A percentile compares a stretch with the other conserved stretches of the same genome.
These are phyloP conservation scores for Citrus australasica DNA, from an alignment of 345 rosid species.

Conservation along the genomic window DNA sequence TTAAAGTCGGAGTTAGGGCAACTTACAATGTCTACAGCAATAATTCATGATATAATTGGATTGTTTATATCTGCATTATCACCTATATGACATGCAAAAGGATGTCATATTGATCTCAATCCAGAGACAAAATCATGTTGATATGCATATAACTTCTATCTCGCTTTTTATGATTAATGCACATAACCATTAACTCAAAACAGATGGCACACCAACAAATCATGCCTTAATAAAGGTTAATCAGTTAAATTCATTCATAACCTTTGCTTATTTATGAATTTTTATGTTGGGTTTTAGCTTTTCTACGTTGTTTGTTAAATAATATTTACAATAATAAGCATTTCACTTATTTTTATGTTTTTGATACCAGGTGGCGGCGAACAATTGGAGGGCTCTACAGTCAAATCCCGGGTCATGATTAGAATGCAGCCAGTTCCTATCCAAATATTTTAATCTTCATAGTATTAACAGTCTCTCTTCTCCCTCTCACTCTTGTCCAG, in stretches of 20 bases:
- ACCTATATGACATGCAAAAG: not conserved
- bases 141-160: not conserved
- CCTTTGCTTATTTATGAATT: not conserved
- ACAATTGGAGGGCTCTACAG: no score
- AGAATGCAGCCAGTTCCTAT: not conserved
- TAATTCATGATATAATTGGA: no score
- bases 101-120: not conserved
- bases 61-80: no score
- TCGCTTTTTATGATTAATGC: not conserved
- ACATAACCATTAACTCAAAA: not conserved
- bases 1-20: no score
- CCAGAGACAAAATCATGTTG: not conserved
- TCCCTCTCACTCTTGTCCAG: no score
- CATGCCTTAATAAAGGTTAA: conserved; percentile 1
- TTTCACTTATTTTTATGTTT: no score
- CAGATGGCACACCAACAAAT: not conserved
- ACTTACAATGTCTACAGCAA: no score
- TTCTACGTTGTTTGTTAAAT: no score
- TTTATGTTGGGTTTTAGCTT: no score
- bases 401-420: no score
- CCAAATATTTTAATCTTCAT: not conserved
- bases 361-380: no score
- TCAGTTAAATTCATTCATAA: not conserved
- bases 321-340: no score
- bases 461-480: not conserved